Evolutionary conservation across 345 rosid species (phyloP).

Genomic region (Clarkia xantiana): DNA sequence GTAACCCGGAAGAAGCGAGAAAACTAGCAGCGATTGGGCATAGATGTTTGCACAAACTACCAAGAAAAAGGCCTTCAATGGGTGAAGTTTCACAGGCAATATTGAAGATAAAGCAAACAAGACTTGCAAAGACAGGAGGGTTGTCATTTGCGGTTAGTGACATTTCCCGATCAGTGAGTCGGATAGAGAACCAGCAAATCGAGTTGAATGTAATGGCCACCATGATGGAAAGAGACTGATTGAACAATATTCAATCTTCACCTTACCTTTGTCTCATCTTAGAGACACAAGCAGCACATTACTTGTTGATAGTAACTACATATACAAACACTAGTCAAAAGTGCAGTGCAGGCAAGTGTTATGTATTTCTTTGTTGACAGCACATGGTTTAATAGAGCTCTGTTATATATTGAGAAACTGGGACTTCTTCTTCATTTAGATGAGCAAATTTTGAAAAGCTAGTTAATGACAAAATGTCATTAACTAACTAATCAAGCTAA

Average conservation of each 20-base stretch:
- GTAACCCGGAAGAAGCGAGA: conserved; percentile 54
- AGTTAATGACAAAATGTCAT: too few relatives aligned
- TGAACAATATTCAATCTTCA: not conserved
- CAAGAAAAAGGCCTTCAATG: conserved; percentile 66
- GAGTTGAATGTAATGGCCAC: conserved; percentile 47
- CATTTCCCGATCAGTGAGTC: conserved; percentile 45
- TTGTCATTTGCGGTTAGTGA: conserved; percentile 29
- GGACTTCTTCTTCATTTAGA: too few relatives aligned
- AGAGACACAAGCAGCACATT: too few relatives aligned
- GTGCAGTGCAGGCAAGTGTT: too few relatives aligned
- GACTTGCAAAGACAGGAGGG: conserved; percentile 17
- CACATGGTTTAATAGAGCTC: too few relatives aligned
- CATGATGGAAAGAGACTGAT: conserved; percentile 17
- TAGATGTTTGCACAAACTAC: conserved; percentile 58
- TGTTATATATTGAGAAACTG: too few relatives aligned
- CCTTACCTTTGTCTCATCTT: not conserved
- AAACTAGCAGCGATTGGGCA: conserved; percentile 49
- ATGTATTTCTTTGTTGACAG: too few relatives aligned
- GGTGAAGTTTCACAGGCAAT: conserved; percentile 75
- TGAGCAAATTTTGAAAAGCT: too few relatives aligned
- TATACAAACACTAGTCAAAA: too few relatives aligned
- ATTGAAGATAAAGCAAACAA: conserved; percentile 50
- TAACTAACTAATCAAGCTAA: too few relatives aligned
- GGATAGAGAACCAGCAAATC: conserved; percentile 54
- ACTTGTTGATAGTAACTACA: too few relatives aligned